Conservation (phyloP, 306 rosid genomes). For the Acacia confusa region DNA sequence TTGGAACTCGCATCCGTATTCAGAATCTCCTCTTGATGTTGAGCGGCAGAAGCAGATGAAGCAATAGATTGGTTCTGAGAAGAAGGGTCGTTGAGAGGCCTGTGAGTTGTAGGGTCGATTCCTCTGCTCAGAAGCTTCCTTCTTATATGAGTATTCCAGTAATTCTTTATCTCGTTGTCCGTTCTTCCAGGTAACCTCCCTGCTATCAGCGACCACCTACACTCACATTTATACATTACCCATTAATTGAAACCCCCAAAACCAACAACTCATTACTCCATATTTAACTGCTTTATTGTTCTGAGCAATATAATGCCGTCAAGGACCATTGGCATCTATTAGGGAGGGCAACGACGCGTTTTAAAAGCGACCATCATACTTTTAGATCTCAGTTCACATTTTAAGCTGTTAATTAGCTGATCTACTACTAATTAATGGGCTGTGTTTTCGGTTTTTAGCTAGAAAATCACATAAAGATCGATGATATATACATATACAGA, state of each 20-base stretch:
- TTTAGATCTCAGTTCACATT: not conserved
- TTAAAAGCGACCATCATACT: not conserved
- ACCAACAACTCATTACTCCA: not conserved
- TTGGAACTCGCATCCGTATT: not conserved
- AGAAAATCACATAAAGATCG: not conserved
- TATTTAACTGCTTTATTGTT: not conserved
- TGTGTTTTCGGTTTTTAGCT: not conserved
- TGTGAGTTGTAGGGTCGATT: constrained; percentile 80
- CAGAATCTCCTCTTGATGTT: constrained; percentile 29
- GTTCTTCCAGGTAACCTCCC: constrained; percentile 86
- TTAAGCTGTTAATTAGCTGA: not conserved
- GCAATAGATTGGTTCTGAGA: constrained; percentile 46
- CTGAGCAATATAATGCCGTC: too few relatives aligned
- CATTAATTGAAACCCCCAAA: not conserved
- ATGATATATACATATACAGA: not conserved
- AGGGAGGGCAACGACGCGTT: too few relatives aligned
- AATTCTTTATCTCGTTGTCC: constrained; percentile 88
- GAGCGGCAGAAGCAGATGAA: constrained; percentile 43
- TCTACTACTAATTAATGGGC: not conserved
- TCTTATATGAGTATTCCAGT: constrained; percentile 89
- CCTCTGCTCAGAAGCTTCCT: constrained; percentile 86
- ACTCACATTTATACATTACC: not conserved
- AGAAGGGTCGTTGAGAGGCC: constrained; percentile 54
- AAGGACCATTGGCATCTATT: not conserved
- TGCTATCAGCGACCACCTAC: constrained; percentile 84